Conservation (phyloP, 2,329 filamentous ascomycete genomes). For the Ceratocystis smalleyi region DNA sequence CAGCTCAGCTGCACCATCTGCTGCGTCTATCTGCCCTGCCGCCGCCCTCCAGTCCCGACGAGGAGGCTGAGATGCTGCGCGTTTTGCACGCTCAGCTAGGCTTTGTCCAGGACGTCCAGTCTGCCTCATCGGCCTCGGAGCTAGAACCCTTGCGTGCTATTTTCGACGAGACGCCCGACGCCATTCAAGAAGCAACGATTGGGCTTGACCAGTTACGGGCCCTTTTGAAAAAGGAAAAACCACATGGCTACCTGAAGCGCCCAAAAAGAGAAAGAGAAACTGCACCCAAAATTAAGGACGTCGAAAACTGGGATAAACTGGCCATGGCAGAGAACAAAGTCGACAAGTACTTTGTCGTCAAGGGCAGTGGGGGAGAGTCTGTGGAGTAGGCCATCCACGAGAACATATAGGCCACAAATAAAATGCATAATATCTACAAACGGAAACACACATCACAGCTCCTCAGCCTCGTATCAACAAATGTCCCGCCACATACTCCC, state of each 20-base stretch:
- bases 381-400: slow-evolving; percentile 17
- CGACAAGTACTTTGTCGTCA: slow-evolving; percentile 64
- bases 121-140: slow-evolving; percentile 41
- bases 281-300: slow-evolving; percentile 16
- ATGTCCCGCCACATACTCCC: too few species aligned
- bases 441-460: too few species aligned
- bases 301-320: slow-evolving; percentile 56
- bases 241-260: slow-evolving; percentile 39
- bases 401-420: background rate
- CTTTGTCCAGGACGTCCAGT: slow-evolving; percentile 78
- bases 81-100: slow-evolving; percentile 70
- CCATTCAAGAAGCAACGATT: slow-evolving; percentile 43
- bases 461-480: too few species aligned
- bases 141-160: slow-evolving; percentile 63
- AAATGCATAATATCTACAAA: too few species aligned
- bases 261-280: slow-evolving; percentile 20
- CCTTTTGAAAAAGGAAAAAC: slow-evolving; percentile 44
- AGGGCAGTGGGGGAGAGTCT: slow-evolving; percentile 37
- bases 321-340: slow-evolving; percentile 47
- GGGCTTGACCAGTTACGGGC: slow-evolving; percentile 40
- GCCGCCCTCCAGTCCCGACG: slow-evolving; percentile 42
- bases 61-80: slow-evolving; percentile 55
- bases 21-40: slow-evolving; percentile 82
- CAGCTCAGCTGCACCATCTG: slow-evolving; percentile 61
- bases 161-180: slow-evolving; percentile 59